Base-by-base conservation (phyloP, 768 basidiomycete species). In the Pisolithus marmoratus region DNA sequence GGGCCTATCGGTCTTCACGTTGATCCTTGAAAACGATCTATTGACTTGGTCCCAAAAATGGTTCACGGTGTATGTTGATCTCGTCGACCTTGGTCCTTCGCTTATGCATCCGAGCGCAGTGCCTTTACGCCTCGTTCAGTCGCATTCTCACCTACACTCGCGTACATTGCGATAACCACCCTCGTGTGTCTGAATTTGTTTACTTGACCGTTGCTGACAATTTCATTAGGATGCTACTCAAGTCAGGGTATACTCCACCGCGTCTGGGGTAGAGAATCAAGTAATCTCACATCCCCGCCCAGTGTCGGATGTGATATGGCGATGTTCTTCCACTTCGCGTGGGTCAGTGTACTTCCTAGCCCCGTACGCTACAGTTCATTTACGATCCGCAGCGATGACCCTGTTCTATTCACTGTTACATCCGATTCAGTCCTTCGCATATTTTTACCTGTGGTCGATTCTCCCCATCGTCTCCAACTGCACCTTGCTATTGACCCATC, bases 361-460 rank as follows among this genome's bases (percentile, higher is more conserved):
- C 40, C 22, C 44, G 27, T 50, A n/a, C 29, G 12, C 50, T 38
- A 31, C 40, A 37, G n/a, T 50, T 49, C 38, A 55, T 26, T 29
- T 47, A 52, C 41, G 17, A 41, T 58, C 37, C 38, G 27, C 56
- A 90, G 89, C 38, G 83, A 86, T 60, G 87, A 90, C 63, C 72
- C 85, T 2, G 82, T 86, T 50, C 74, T 95, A 3, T 94, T 89
- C 64, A 93, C 91, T 34, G 78, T 90, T 54, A 91, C 94, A 14
- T 80, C 82, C 23, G 89, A 94, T 60, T 81, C 88, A 1, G 86
- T 85, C 5, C 65, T 95, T 34, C 83, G 94, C 22, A 82, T 96
- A 60, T 94, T 90, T 66, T 72, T 89, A 31, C 90, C 94, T 5
- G 90, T 96, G 12, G 71, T 96, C 42, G 94, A 96, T 65, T 82